Base-by-base conservation (phyloP, 371 early-diverging fungal species). In the Mucor indicus region DNA sequence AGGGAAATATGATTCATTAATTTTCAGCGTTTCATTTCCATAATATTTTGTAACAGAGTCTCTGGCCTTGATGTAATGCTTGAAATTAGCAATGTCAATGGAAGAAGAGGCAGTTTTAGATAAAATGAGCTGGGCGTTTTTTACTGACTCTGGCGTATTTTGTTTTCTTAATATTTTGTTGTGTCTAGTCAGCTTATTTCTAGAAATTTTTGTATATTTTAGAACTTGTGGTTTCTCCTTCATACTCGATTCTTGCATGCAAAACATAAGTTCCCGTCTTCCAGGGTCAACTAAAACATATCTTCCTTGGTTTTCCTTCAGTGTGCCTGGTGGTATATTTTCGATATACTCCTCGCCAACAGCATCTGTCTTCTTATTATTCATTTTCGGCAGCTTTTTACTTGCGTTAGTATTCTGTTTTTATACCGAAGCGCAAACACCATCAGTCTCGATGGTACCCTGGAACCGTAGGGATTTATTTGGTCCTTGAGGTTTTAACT, bases 371-470 rank as follows among this genome's bases (percentile, higher is more conserved):
- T 8, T 13, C 4, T 46, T 16, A 24, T 15, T 24, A 12, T 15
- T 24, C 12, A 16, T 12, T 16, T 16, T 25, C 3, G 5, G 6
- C 9, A 10, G 13, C 16, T 24, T 25, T 46, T 25, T 46, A 23
- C 13, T 27, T 35, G 27, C 31, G 25, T 20, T 7, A 6, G 17
- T 37, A 15, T 22, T 37, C 19, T 48, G 21, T 17, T 48, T 48
- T 6, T 39, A 20, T 9, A 40, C 15, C n/a, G 49, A 48, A 1
- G 39, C 49, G n/a, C 40, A 30, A 20, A 48, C 32, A 27, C 49
- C 49, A 31, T 39, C 40, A 4, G 49, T 39, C 31, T 48, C 40
- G 4, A 39, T 21, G 8, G 49, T 48, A 2, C 40, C 39, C 32
- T 33, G 9, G 15, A 48, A 48, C 3, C 19, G 49, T 9, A 31